phyloP scores from a whole-genome alignment of 805 yeast species.

The Teunomyces atbi region DNA sequence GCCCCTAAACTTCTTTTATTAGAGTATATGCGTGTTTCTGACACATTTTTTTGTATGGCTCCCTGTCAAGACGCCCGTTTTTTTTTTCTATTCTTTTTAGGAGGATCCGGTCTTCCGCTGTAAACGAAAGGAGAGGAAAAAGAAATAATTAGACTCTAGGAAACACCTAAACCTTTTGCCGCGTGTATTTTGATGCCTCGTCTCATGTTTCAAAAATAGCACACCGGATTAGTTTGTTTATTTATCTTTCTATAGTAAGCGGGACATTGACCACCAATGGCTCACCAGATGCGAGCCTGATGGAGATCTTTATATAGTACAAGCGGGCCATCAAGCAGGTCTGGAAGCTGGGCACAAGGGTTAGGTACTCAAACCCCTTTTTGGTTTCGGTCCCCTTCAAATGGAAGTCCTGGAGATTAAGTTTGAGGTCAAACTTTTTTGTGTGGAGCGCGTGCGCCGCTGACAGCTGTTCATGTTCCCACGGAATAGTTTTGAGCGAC shows the following conservation, averaged over 20 bases:
- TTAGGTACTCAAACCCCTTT: slow-evolving; percentile 26
- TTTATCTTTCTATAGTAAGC: slow-evolving; percentile 21
- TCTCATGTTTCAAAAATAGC: not conserved
- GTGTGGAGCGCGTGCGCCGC: slow-evolving; percentile 18
- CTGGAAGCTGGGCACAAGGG: slow-evolving; percentile 41
- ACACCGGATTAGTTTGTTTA: not conserved
- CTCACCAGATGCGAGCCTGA: slow-evolving; percentile 31
- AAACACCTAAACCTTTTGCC: too few relatives aligned
- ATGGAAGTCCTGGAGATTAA: slow-evolving; percentile 29
- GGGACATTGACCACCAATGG: slow-evolving; percentile 36
- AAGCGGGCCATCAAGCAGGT: slow-evolving; percentile 35
- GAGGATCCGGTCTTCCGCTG: too few relatives aligned
- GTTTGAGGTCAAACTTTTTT: slow-evolving; percentile 27
- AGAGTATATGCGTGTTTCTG: too few relatives aligned
- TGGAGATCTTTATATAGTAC: slow-evolving; percentile 32
- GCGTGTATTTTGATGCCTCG: too few relatives aligned
- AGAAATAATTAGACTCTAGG: too few relatives aligned
- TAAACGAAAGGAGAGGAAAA: too few relatives aligned
- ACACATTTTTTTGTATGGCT: too few relatives aligned
- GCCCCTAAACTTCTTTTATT: too few relatives aligned
- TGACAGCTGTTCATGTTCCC: slow-evolving; percentile 19
- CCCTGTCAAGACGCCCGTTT: too few relatives aligned
- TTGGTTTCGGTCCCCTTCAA: slow-evolving; percentile 24
- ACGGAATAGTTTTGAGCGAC: slow-evolving; percentile 26
- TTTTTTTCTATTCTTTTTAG: too few relatives aligned